Evolutionary conservation across 805 yeast species (phyloP).

Genomic region (Debaryomyces prosopidis): DNA sequence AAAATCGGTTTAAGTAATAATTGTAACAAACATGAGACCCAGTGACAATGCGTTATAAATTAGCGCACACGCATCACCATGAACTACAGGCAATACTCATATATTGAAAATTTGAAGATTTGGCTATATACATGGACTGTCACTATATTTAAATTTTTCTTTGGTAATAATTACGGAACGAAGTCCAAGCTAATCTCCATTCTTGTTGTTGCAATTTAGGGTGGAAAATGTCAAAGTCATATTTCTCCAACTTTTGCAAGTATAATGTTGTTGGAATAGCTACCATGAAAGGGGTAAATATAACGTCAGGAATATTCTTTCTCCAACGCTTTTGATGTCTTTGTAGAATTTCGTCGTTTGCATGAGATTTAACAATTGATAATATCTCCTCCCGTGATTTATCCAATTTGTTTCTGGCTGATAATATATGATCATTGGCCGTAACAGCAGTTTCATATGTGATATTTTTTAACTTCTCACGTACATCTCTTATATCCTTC

Average conservation of each 20-base stretch:
- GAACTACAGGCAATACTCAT: not conserved
- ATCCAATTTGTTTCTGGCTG: constrained; percentile 60
- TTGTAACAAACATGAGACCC: no score
- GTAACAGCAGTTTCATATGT: constrained; percentile 68
- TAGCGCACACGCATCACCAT: no score
- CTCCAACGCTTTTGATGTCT: constrained; percentile 39
- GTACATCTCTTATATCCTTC: constrained; percentile 21
- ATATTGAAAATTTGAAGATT: not conserved
- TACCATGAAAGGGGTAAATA: constrained; percentile 67
- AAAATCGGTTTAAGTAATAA: no score
- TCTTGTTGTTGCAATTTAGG: constrained; percentile 49
- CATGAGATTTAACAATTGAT: constrained; percentile 21
- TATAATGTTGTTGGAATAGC: constrained; percentile 66
- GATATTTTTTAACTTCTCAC: constrained; percentile 51
- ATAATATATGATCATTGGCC: constrained; percentile 77
- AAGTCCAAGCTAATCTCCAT: constrained; percentile 66
- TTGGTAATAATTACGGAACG: constrained; percentile 48
- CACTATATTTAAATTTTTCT: constrained; percentile 30
- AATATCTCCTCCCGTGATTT: constrained; percentile 39
- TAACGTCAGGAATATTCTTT: constrained; percentile 56
- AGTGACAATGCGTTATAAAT: no score
- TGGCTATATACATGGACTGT: not conserved
- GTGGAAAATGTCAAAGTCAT: constrained; percentile 61
- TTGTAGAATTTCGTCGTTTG: constrained; percentile 25
- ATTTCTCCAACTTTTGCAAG: constrained; percentile 57